Conservation (phyloP, 129 eudicot species). For the Escallonia rubra region DNA sequence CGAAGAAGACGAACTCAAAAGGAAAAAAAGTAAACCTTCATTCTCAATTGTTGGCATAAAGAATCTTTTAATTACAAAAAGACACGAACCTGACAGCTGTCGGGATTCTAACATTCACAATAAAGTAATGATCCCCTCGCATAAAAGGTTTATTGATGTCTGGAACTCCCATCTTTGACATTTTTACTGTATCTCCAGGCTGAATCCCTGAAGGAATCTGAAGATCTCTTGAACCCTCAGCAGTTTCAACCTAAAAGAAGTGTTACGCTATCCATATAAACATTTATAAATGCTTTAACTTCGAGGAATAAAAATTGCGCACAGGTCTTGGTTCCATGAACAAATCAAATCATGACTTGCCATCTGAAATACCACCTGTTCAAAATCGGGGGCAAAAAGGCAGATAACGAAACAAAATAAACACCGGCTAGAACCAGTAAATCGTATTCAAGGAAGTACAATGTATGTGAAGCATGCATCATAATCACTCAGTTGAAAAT, state of each 20-base stretch:
- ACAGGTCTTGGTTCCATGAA: neutral
- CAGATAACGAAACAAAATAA: no score
- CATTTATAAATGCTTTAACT: neutral
- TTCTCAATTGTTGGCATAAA: neutral
- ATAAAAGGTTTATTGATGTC: constrained; percentile 55
- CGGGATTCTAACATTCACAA: constrained; percentile 70
- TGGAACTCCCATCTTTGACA: constrained; percentile 86
- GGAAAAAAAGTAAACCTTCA: neutral
- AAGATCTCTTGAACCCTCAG: constrained; percentile 75
- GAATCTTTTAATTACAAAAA: neutral
- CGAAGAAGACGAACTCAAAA: neutral
- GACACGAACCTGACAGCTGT: constrained; percentile 55
- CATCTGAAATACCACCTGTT: no score
- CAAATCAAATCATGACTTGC: no score
- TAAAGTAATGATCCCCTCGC: constrained; percentile 83
- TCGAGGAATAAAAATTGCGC: no score
- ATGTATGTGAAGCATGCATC: no score
- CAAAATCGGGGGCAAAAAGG: no score
- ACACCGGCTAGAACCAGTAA: no score
- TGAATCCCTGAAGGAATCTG: constrained; percentile 79
- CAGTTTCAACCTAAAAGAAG: constrained; percentile 70
- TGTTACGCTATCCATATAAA: neutral
- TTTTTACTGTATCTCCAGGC: constrained; percentile 66
- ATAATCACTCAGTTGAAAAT: no score
- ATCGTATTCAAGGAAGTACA: no score